Evolutionary conservation across 495 filamentous ascomycete genomes (phyloP), one percentile per base, ranked within the genome.

Genomic region (Penicillium arizonense): DNA sequence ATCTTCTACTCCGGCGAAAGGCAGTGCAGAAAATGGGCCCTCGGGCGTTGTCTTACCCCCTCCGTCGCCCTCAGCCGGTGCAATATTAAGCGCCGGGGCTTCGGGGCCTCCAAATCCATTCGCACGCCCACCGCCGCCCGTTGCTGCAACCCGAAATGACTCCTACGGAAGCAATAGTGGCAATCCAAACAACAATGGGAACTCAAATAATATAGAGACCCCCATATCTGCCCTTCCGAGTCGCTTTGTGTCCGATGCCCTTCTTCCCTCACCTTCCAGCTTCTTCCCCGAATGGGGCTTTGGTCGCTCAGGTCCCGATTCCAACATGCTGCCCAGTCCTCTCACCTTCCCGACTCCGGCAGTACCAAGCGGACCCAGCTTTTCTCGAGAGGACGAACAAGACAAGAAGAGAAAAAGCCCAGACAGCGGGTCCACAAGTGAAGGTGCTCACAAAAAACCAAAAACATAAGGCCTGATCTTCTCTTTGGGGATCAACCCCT

Each of bases 171-270:
- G 82, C 53, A 83, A 75, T 44, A 83, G 80, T 55, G 87, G 87
- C 61, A 86, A 88, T 51, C 90, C 61, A 50, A 75, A 54, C 68
- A 84, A 64, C 65, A 71, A 82, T 36, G 84, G 80, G 55, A 84
- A 76, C 48, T 84, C 82, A 50, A 89, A 88, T 65, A 87, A 89
- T 56, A 92, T 91, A 53, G 91, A 97, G 59, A 97, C 94, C 4
- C 94, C 94, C 0, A 92, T 96, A n/a, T 97, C 93, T n/a, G 93
- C 94, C 3, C 77, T 98, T 7, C 94, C 94, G 2, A 94, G 89
- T 43, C 82, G 92, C 21, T 97, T 97, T 67, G 84, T 96, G 39
- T 86, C 84, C 24, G 87, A 89, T 57, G 87, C 87, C 7, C 82
- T 95, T 28, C 78, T 97, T 18, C 92, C 94, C 2, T 91, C 87